Conservation (phyloP, 208 protist species). For the Porcisia deanei region DNA sequence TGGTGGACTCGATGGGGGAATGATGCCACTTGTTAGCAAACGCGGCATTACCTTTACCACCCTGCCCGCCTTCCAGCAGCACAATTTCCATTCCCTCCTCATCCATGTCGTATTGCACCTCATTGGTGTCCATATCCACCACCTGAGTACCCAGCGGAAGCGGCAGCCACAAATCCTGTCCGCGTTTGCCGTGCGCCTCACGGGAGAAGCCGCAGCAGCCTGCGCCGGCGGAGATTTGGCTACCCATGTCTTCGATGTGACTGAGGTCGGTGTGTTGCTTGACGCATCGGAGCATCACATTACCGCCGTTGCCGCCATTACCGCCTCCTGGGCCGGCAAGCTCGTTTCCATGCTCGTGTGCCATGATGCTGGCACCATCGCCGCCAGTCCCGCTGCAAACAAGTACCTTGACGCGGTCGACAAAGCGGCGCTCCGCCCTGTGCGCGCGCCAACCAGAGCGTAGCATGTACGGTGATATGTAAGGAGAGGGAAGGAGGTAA, state of each 20-base stretch:
- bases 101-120: constrained; percentile 85
- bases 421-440: constrained; percentile 45
- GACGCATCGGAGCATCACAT: constrained; percentile 74
- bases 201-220: constrained; percentile 78
- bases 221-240: constrained; percentile 54
- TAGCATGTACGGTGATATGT: constrained; percentile 16
- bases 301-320: constrained; percentile 90
- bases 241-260: constrained; percentile 72
- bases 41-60: constrained; percentile 90
- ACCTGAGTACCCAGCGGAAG: constrained; percentile 86
- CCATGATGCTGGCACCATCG: constrained; percentile 88
- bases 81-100: constrained; percentile 76
- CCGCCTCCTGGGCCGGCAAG: constrained; percentile 91
- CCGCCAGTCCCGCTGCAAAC: constrained; percentile 83
- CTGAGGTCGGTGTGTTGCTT: constrained; percentile 54
- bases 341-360: constrained; percentile 88
- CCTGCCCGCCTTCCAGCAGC: constrained; percentile 89
- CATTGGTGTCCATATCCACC: constrained; percentile 91
- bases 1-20: constrained; percentile 87
- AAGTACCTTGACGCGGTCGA: constrained; percentile 86
- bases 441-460: constrained; percentile 1
- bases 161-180: constrained; percentile 77
- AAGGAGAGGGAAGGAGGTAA: neutral
- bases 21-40: constrained; percentile 91
- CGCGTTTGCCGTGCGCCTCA: constrained; percentile 70